Conservation (phyloP, 805 yeast species). For the Tetrapisispora namnaoensis region DNA sequence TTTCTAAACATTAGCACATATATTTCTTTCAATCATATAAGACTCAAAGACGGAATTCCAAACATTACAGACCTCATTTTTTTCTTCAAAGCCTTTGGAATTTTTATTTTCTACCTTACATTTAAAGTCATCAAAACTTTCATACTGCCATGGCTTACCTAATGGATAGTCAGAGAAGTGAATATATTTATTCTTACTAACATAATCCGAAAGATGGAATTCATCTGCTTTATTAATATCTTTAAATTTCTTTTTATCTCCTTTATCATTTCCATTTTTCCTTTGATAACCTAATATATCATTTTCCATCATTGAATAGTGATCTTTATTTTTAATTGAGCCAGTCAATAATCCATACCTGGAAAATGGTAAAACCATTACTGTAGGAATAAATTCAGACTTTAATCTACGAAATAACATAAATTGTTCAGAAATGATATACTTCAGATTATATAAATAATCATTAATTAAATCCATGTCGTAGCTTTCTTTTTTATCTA, state of each 20-base stretch:
- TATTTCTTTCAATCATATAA: conserved; percentile 10
- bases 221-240: not conserved
- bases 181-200: conserved; percentile 33
- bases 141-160: conserved; percentile 50
- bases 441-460: conserved; percentile 20
- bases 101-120: conserved; percentile 12
- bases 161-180: conserved; percentile 62
- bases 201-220: not conserved
- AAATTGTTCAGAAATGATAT: conserved; percentile 22
- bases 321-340: conserved; percentile 17
- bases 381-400: conserved; percentile 16
- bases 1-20: conserved; percentile 8
- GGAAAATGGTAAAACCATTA: conserved; percentile 24
- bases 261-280: conserved; percentile 6
- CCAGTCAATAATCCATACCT: conserved; percentile 26
- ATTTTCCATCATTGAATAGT: conserved; percentile 17
- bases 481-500: conserved; percentile 14
- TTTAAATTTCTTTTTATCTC: not conserved
- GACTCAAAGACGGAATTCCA: conserved; percentile 20
- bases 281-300: conserved; percentile 24
- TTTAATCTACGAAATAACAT: conserved; percentile 21
- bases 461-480: conserved; percentile 27
- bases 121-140: conserved; percentile 11
- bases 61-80: conserved; percentile 12
- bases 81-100: conserved; percentile 6